Percentiles rank a stretch among this genome's conserved stretches.
Conservation (phyloP, 2,329 filamentous ascomycete genomes). For the Penicillium sp. region DNA sequence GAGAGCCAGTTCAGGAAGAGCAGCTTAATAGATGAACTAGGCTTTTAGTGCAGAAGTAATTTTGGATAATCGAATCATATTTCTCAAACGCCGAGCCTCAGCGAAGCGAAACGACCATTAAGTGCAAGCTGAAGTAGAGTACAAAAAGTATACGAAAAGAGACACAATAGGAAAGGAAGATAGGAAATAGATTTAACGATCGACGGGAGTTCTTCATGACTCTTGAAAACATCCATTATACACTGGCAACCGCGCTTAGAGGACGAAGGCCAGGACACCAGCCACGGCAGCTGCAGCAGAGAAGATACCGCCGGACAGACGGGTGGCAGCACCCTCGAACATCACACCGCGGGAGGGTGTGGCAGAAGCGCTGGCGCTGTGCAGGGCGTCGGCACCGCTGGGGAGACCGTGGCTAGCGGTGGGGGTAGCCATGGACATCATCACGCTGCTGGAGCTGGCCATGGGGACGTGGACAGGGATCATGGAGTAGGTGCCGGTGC, state of each 20-base stretch:
- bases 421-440: slow-evolving; percentile 34
- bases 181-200: slow-evolving; percentile 10
- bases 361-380: slow-evolving; percentile 44
- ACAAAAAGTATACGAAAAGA: slow-evolving; percentile 9
- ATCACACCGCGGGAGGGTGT: slow-evolving; percentile 29
- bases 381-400: slow-evolving; percentile 52
- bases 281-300: slow-evolving; percentile 29
- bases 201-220: slow-evolving; percentile 8
- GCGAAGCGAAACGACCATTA: slow-evolving; percentile 13
- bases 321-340: slow-evolving; percentile 32
- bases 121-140: slow-evolving; percentile 3
- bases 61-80: slow-evolving; percentile 4
- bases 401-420: slow-evolving; percentile 38
- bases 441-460: slow-evolving; percentile 22
- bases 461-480: slow-evolving; percentile 34
- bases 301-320: slow-evolving; percentile 26
- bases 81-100: slow-evolving; percentile 5
- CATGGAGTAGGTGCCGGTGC: slow-evolving; percentile 25
- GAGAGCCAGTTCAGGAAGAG: too few relatives aligned
- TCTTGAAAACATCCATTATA: neutral
- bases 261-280: slow-evolving; percentile 33
- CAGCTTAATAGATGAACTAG: too few relatives aligned
- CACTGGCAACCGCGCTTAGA: slow-evolving; percentile 20
- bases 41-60: too few relatives aligned
- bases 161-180: slow-evolving; percentile 8